phyloP scores from a whole-genome alignment of 2,329 filamentous ascomycete species.

The Diplocarpon mali region DNA sequence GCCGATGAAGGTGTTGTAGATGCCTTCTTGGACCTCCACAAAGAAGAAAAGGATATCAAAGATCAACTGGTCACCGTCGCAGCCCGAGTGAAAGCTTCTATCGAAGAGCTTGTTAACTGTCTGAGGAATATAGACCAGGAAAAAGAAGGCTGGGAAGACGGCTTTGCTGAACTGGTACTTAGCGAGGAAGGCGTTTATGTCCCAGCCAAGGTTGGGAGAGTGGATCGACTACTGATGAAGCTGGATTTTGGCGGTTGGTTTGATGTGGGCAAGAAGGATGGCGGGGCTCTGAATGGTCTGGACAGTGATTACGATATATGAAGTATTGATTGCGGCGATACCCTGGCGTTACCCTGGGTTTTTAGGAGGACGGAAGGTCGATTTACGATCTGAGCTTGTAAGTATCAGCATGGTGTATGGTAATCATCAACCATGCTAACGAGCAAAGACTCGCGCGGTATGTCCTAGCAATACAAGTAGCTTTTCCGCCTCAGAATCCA shows the following conservation, averaged over 20 bases:
- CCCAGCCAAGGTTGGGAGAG: constrained; percentile 62
- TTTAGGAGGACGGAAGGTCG: background rate
- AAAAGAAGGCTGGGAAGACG: constrained; percentile 27
- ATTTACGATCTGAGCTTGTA: background rate
- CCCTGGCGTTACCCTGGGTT: constrained; percentile 1
- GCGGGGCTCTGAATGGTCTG: constrained; percentile 10
- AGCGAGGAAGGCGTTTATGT: constrained; percentile 46
- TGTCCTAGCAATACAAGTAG: no score
- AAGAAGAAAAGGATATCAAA: constrained; percentile 61
- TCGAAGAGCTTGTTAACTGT: constrained; percentile 48
- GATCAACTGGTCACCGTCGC: constrained; percentile 54
- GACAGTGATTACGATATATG: constrained; percentile 18
- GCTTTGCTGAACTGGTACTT: constrained; percentile 25
- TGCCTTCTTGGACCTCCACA: constrained; percentile 56
- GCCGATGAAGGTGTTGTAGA: constrained; percentile 73
- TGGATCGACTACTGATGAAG: constrained; percentile 85
- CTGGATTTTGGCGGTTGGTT: constrained; percentile 45
- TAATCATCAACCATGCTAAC: background rate
- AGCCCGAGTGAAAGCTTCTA: constrained; percentile 51
- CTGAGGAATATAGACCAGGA: constrained; percentile 43
- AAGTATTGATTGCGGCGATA: constrained; percentile 4
- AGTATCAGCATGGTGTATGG: background rate
- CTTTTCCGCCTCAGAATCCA: no score
- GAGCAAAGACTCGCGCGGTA: no score
- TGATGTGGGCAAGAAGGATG: constrained; percentile 12